Conservation (phyloP, 2,329 filamentous ascomycete genomes). For the Penicillium sp. region DNA sequence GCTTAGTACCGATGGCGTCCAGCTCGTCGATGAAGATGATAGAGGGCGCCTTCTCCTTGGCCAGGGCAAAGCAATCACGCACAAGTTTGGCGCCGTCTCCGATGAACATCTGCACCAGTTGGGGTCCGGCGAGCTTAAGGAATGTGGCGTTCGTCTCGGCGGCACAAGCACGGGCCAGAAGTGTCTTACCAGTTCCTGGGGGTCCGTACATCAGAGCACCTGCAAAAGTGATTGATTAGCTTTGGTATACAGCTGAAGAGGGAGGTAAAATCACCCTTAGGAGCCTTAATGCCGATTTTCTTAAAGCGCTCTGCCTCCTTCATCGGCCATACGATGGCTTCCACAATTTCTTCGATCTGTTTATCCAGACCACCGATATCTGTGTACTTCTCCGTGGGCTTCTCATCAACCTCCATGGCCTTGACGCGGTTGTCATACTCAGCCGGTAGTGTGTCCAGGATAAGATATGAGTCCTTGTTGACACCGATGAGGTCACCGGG, state of each 20-base stretch:
- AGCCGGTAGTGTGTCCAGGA: slow-evolving; percentile 91
- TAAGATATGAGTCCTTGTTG: slow-evolving; percentile 98
- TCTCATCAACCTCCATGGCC: slow-evolving; percentile 99
- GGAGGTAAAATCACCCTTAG: slow-evolving; percentile 71
- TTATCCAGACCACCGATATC: slow-evolving; percentile 97
- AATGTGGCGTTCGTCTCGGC: slow-evolving; percentile 98
- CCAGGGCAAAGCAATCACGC: slow-evolving; percentile 92
- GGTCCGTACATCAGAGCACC: slow-evolving; percentile 95
- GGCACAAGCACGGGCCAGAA: slow-evolving; percentile 87
- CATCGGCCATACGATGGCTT: slow-evolving; percentile 99
- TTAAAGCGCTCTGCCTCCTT: slow-evolving; percentile 99
- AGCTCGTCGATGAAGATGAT: slow-evolving; percentile 99
- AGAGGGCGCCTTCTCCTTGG: slow-evolving; percentile 96
- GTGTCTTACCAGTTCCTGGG: slow-evolving; percentile 51
- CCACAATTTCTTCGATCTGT: slow-evolving; percentile 97
- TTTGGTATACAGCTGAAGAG: slow-evolving; percentile 3
- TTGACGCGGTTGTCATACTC: slow-evolving; percentile 99
- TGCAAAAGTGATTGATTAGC: slow-evolving; percentile 38
- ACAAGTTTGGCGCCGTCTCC: slow-evolving; percentile 97
- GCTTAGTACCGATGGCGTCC: slow-evolving; percentile 97
- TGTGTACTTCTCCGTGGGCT: slow-evolving; percentile 97
- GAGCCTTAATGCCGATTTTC: slow-evolving; percentile 99
- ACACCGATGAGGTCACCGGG: slow-evolving; percentile 96
- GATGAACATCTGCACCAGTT: slow-evolving; percentile 99
- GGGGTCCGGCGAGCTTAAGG: slow-evolving; percentile 94